Conservation (phyloP, 495 filamentous ascomycete genomes). For the Cercophora newfieldiana region DNA sequence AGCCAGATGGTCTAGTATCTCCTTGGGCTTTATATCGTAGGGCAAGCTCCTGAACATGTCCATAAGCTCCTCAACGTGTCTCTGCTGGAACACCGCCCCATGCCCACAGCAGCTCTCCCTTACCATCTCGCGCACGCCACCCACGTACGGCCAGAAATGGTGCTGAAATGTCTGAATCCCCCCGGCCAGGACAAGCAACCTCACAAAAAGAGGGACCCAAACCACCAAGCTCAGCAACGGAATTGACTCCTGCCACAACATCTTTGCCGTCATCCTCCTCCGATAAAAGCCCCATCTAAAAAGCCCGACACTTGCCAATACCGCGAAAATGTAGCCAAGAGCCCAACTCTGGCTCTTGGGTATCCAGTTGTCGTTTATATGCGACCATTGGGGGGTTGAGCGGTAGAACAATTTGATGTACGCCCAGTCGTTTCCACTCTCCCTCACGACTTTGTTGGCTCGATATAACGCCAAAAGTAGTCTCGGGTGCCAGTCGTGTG, state of each 20-base stretch:
- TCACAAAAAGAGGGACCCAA: conserved; percentile 37
- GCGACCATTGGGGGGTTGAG: conserved; percentile 57
- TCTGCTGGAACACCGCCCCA: conserved; percentile 35
- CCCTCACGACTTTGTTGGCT: background rate
- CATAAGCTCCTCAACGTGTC: conserved; percentile 45
- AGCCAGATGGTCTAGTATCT: conserved; percentile 50
- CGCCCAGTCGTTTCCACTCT: conserved; percentile 28
- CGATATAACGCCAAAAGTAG: background rate
- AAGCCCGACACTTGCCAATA: background rate
- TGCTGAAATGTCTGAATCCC: conserved; percentile 41
- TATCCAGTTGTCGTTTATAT: conserved; percentile 49
- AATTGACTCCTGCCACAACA: background rate
- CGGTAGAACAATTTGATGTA: conserved; percentile 62
- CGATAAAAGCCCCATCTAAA: background rate
- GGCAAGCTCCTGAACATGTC: conserved; percentile 40
- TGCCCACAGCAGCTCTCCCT: conserved; percentile 52
- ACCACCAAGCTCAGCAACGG: conserved; percentile 14
- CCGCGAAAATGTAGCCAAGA: background rate
- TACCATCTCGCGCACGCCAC: conserved; percentile 50
- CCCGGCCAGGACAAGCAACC: conserved; percentile 41
- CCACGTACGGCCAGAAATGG: conserved; percentile 2
- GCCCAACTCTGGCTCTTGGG: conserved; percentile 30
- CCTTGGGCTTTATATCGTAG: conserved; percentile 42
- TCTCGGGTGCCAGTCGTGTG: background rate
- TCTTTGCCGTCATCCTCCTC: background rate